Conservation (phyloP, 2,329 filamentous ascomycete species). For the Ophiostoma perfectum region DNA sequence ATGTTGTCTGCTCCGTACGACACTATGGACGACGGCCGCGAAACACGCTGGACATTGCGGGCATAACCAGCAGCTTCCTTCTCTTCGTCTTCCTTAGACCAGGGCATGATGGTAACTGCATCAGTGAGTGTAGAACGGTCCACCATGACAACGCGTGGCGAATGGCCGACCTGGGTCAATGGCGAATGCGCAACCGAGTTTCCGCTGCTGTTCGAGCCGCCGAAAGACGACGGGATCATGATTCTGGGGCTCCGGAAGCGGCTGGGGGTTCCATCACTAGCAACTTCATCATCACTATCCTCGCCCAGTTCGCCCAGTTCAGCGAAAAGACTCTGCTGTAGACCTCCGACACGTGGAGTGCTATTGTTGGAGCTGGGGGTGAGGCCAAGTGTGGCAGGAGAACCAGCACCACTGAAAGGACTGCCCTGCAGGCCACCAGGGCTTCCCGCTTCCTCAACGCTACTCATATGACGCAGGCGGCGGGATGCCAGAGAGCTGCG, state of each 20-base stretch:
- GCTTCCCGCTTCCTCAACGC: conserved; percentile 45
- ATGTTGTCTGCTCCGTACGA: conserved; percentile 30
- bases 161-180: conserved; percentile 43
- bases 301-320: conserved; percentile 74
- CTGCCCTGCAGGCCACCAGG: conserved; percentile 50
- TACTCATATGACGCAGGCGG: conserved; percentile 56
- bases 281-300: conserved; percentile 67
- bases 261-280: conserved; percentile 51
- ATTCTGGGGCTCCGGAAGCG: conserved; percentile 45
- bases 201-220: conserved; percentile 16
- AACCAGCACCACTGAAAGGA: conserved; percentile 30
- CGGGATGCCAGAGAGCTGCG: conserved; percentile 53
- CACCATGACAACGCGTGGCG: conserved; percentile 53
- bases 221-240: conserved; percentile 37
- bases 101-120: conserved; percentile 40
- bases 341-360: conserved; percentile 45
- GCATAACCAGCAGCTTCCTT: background rate
- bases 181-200: conserved; percentile 38
- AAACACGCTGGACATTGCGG: background rate
- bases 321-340: conserved; percentile 77
- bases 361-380: conserved; percentile 47
- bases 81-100: conserved; percentile 21
- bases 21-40: conserved; percentile 22
- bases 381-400: conserved; percentile 29
- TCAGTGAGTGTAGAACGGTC: conserved; percentile 59